Evolutionary conservation across 495 filamentous ascomycete species (phyloP), one percentile per base, ranked within the genome.

Genomic region (Schizothecium vesticola): DNA sequence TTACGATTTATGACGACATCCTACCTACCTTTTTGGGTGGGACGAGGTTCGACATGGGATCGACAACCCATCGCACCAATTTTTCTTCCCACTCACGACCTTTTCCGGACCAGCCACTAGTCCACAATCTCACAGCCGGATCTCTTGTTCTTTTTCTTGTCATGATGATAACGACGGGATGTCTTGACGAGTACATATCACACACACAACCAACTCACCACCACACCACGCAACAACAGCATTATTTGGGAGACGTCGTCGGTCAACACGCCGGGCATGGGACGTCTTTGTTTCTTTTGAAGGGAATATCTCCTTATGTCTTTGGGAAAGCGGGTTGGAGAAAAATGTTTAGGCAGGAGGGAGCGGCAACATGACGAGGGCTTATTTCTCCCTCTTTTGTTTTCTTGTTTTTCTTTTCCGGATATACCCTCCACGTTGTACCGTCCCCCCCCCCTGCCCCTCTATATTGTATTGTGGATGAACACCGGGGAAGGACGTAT

Each of bases 131-230:
- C 12, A 19, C 43, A 51, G 43, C 43, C 43, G 43, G 43, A 51
- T n/a, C 43, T 51, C 43, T 51, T 51, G 19, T 64, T 31, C 31
- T 60, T 61, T 59, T 66, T 63, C 61, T 68, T 69, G 63, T 67
- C 21, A 68, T 58, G 63, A 70, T 65, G 66, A 69, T 68, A 67
- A 67, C 61, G 69, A 65, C 56, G 61, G 70, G 63, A 71, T 64
- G 66, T 62, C 56, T 51, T 51, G 43, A 58, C 66, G 67, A 69
- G 71, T 73, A 69, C 59, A 70, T 72, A 70, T 56, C 58, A 64
- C 21, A 19, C 56, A 51, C 43, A 33, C 31, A 33, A 33, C 23
- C 59, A 28, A 19, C 59, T 29, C 59, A 29, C 51, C 33, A 64
- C 56, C 21, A 55, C 25, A 57, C 51, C 43, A 51, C 43, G 19